Evolutionary conservation across 2,329 filamentous ascomycete species (phyloP), one percentile per base, ranked within the genome.

Genomic region (Arachnomyces sp.): DNA sequence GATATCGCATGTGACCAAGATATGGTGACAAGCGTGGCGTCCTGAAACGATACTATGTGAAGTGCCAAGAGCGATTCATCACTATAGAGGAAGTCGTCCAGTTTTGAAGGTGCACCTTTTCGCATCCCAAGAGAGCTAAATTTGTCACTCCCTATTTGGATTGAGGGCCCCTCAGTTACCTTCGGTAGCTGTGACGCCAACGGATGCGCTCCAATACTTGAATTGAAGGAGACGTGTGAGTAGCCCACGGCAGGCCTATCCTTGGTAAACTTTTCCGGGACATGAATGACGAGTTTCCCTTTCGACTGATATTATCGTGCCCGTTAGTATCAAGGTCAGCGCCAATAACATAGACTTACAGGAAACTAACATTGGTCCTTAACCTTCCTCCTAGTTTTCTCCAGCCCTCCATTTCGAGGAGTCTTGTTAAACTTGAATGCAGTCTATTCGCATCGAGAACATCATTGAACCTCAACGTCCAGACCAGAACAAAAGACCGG

Each of bases 1-100:
- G 66, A 64, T 4, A 73, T 50, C 0, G 64, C 65, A 49, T 77
- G 74, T 2, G 67, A 64, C 55, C 63, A 73, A 2, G 57, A 55
- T 1, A 76, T 45, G 0, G 61, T 59, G 2, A 77, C 56, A 0
- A 76, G 50, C 0, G 73, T 77, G 0, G 68, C 67, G 41, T 77
- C 67, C 2, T 48, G 50, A 49, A 77, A 76, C 0, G 64, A 63
- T 3, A 66, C 63, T 31, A 76, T 56, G 44, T 72, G 68, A 3
- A 76, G 53, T 3, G 62, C 61, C 3, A 76, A 49, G 48, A 69
- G 66, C 0, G 72, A 71, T 13, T 48, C 53, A 48, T 74, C 70
- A 3, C 50, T 44, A 32, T 53, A 49, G 9, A 70, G 35, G 43
- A 65, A 70, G 40, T 72, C 68, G 1, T 59, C 50, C 0, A 70